These are phyloP conservation scores for Clonostachys byssicola DNA, from an alignment of 2,329 filamentous ascomycete species.

Conservation along the genomic window DNA sequence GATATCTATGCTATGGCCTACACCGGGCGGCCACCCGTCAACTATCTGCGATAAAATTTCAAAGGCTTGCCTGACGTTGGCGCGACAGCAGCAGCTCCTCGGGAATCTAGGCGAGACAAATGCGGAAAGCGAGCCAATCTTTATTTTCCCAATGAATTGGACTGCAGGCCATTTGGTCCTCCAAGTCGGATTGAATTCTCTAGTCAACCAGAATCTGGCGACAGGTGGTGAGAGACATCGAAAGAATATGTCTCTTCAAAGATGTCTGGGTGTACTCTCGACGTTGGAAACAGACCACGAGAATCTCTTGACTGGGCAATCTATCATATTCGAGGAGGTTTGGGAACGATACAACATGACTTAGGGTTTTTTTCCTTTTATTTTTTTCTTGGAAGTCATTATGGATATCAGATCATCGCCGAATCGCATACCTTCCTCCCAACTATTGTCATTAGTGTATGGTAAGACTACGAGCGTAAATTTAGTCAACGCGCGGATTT, in stretches of 20 bases:
- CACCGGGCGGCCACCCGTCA: not conserved
- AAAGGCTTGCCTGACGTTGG: not conserved
- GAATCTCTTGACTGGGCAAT: conserved; percentile 3
- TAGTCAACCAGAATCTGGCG: not conserved
- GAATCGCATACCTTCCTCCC: too few species aligned
- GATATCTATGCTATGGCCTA: conserved; percentile 4
- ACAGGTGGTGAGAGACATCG: not conserved
- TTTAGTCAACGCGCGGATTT: too few species aligned
- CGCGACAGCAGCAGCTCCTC: not conserved
- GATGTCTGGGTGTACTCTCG: not conserved
- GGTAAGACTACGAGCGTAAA: too few species aligned
- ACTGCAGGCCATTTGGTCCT: conserved; percentile 1
- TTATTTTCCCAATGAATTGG: conserved; percentile 3
- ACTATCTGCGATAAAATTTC: not conserved
- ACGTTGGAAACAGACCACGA: conserved; percentile 2
- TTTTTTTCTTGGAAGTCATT: too few species aligned
- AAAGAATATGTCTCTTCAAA: not conserved
- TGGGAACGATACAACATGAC: not conserved
- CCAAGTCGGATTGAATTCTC: not conserved
- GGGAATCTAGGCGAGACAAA: not conserved
- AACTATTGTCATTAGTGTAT: too few species aligned
- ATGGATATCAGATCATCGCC: too few species aligned
- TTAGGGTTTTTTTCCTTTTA: too few species aligned
- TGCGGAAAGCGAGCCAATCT: not conserved
- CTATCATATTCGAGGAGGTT: not conserved